A percentile compares a stretch with the other conserved stretches of the same genome.
These are phyloP conservation scores for Pholiota molesta DNA, from an alignment of 768 basidiomycete species.

Conservation along the genomic window DNA sequence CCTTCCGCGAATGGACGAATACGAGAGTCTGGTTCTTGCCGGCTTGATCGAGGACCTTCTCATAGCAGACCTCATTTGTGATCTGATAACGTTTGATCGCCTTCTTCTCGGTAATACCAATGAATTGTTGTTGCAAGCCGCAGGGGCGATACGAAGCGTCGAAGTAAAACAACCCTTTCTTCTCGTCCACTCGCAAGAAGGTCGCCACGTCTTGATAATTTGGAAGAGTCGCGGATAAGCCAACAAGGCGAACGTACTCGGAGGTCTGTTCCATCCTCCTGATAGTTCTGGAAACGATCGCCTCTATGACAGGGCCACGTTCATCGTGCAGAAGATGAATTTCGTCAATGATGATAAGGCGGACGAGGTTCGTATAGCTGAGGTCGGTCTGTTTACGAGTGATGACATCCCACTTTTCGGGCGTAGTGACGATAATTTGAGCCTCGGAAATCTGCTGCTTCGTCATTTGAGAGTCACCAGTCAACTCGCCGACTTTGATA, in stretches of 20 bases:
- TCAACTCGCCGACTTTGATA: slow-evolving; percentile 91
- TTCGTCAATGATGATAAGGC: slow-evolving; percentile 96
- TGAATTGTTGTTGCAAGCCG: slow-evolving; percentile 93
- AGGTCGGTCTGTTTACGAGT: slow-evolving; percentile 97
- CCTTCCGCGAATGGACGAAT: slow-evolving; percentile 98
- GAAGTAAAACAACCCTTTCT: slow-evolving; percentile 95
- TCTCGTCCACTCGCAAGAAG: slow-evolving; percentile 92
- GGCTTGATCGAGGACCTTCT: slow-evolving; percentile 93
- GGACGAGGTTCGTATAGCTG: slow-evolving; percentile 94
- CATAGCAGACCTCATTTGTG: slow-evolving; percentile 99
- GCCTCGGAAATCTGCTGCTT: slow-evolving; percentile 97
- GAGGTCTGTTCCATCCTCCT: slow-evolving; percentile 92
- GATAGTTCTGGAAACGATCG: slow-evolving; percentile 87
- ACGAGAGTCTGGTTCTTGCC: slow-evolving; percentile 91
- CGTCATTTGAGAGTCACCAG: slow-evolving; percentile 97
- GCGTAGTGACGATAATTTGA: slow-evolving; percentile 97
- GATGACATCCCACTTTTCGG: slow-evolving; percentile 99
- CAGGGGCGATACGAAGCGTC: slow-evolving; percentile 94
- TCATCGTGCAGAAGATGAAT: slow-evolving; percentile 98
- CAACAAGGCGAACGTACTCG: slow-evolving; percentile 92
- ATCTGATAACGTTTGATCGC: slow-evolving; percentile 98
- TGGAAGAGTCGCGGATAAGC: slow-evolving; percentile 95
- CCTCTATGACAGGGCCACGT: slow-evolving; percentile 95
- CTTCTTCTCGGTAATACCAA: slow-evolving; percentile 98
- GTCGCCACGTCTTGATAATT: slow-evolving; percentile 98